Evolutionary conservation across 2,329 filamentous ascomycete species (phyloP).

Genomic region (Monascus ruber): DNA sequence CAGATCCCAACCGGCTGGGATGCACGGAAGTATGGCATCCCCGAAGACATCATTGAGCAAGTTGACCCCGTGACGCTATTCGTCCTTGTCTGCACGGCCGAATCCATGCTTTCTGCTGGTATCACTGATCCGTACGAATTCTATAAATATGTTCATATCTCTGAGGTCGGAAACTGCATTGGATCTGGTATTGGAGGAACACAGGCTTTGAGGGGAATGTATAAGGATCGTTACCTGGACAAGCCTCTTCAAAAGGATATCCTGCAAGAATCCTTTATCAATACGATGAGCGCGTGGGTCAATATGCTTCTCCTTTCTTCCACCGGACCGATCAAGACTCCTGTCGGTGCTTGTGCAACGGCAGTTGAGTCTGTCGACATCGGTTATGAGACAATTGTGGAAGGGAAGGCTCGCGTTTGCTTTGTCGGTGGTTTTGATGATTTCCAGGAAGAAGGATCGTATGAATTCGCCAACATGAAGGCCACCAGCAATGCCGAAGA

Average conservation of each 20-base stretch:
- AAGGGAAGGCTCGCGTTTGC: constrained; percentile 95
- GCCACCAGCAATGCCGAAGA: constrained; percentile 97
- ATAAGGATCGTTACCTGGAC: constrained; percentile 93
- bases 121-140: constrained; percentile 99
- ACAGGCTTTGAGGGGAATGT: constrained; percentile 87
- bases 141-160: constrained; percentile 98
- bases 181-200: constrained; percentile 98
- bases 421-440: constrained; percentile 98
- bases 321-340: constrained; percentile 96
- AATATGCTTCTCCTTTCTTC: constrained; percentile 98
- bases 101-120: constrained; percentile 81
- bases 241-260: constrained; percentile 98
- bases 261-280: constrained; percentile 98
- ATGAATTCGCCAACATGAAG: constrained; percentile 99
- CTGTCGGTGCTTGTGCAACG: constrained; percentile 93
- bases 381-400: constrained; percentile 95
- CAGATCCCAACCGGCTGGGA: constrained; percentile 97
- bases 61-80: constrained; percentile 95
- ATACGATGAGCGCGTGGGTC: constrained; percentile 99
- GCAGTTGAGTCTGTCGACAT: constrained; percentile 96
- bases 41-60: constrained; percentile 94
- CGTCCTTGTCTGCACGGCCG: constrained; percentile 85
- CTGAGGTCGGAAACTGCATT: constrained; percentile 94
- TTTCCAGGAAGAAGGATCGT: constrained; percentile 97
- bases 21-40: constrained; percentile 88